Conservation (phyloP, 805 yeast species). For the Wickerhamomyces pijperi region DNA sequence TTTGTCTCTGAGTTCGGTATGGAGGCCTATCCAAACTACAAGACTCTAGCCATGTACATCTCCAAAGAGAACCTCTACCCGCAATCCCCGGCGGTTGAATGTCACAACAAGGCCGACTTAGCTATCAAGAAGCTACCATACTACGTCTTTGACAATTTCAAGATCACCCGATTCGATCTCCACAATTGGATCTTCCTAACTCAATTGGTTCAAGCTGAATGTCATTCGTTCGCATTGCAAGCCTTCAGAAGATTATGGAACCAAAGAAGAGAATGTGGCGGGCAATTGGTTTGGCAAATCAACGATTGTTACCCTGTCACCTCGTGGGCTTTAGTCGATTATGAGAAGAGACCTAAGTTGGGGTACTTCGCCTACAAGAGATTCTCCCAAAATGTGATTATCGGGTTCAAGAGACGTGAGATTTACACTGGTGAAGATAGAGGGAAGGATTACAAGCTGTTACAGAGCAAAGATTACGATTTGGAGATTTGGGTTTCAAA, state of each 20-base stretch:
- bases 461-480: slow-evolving; percentile 3
- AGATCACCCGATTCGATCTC: slow-evolving; percentile 23
- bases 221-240: slow-evolving; percentile 33
- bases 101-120: slow-evolving; percentile 39
- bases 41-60: slow-evolving; percentile 26
- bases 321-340: slow-evolving; percentile 39
- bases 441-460: slow-evolving; percentile 4
- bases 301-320: slow-evolving; percentile 45
- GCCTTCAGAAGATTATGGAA: slow-evolving; percentile 38
- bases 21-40: slow-evolving; percentile 31
- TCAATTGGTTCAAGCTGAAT: slow-evolving; percentile 41
- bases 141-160: slow-evolving; percentile 35
- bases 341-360: slow-evolving; percentile 30
- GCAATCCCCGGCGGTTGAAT: slow-evolving; percentile 31
- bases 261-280: slow-evolving; percentile 27
- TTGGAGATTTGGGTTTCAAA: slow-evolving; percentile 9
- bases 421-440: slow-evolving; percentile 6
- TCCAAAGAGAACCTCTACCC: slow-evolving; percentile 28
- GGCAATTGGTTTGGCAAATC: slow-evolving; percentile 42
- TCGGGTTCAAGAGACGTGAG: slow-evolving; percentile 8
- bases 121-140: slow-evolving; percentile 33
- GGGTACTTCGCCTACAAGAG: slow-evolving; percentile 37
- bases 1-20: slow-evolving; percentile 46
- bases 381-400: slow-evolving; percentile 20
- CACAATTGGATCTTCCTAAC: slow-evolving; percentile 38